Conservation (phyloP, 805 yeast genomes). For the Metschnikowia similis region DNA sequence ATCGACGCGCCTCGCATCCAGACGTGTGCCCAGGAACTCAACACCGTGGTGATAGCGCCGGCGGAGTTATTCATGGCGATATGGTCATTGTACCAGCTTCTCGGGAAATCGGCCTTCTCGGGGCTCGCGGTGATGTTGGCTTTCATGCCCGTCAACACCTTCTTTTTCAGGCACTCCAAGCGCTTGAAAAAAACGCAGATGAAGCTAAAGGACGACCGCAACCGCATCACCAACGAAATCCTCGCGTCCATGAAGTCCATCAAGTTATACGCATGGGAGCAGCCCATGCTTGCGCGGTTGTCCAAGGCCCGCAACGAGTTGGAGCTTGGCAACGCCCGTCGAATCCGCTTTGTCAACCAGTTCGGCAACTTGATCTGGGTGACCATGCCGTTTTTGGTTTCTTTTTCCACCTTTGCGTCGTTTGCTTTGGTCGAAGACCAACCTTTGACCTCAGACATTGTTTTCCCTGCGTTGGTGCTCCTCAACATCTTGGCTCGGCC, state of each 20-base stretch:
- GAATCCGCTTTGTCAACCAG: slow-evolving; percentile 23
- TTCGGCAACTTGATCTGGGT: slow-evolving; percentile 58
- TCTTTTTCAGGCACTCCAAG: slow-evolving; percentile 15
- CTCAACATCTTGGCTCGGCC: slow-evolving; percentile 58
- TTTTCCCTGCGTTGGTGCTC: slow-evolving; percentile 63
- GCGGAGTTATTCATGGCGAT: slow-evolving; percentile 17
- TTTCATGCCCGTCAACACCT: slow-evolving; percentile 18
- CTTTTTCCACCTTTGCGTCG: slow-evolving; percentile 55
- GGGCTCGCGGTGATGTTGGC: slow-evolving; percentile 17
- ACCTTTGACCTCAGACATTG: slow-evolving; percentile 63
- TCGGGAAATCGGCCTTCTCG: slow-evolving; percentile 21
- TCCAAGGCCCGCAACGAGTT: slow-evolving; percentile 19
- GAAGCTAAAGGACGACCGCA: slow-evolving; percentile 20
- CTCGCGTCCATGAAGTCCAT: slow-evolving; percentile 22
- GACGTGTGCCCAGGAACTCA: slow-evolving; percentile 17
- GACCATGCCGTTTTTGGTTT: slow-evolving; percentile 60
- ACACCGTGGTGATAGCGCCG: slow-evolving; percentile 16
- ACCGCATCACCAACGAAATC: slow-evolving; percentile 21
- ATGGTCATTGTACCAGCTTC: slow-evolving; percentile 20
- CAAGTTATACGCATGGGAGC: slow-evolving; percentile 27
- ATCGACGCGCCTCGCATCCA: slow-evolving; percentile 23
- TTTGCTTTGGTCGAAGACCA: slow-evolving; percentile 42
- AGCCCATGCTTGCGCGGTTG: slow-evolving; percentile 20
- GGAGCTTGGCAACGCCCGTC: slow-evolving; percentile 17
- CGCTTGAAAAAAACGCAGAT: slow-evolving; percentile 12